Conservation (phyloP, 2,329 filamentous ascomycete species). For the Balansia obtecta region DNA sequence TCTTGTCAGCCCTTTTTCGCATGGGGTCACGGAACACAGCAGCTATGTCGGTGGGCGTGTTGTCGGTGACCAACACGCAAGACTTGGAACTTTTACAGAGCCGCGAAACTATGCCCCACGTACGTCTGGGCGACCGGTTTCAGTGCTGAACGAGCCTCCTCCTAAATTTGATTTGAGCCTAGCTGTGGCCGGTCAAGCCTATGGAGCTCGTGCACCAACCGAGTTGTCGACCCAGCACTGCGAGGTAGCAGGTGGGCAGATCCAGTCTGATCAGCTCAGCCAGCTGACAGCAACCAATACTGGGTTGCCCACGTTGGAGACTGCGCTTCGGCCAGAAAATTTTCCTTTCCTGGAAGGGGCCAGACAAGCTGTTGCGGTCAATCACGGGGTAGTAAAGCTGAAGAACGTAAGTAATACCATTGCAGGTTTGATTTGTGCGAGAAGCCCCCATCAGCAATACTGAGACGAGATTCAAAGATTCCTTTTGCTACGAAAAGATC, state of each 20-base stretch:
- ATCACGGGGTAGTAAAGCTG: conserved; percentile 35
- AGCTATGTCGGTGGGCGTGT: conserved; percentile 1
- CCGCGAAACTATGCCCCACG: conserved; percentile 30
- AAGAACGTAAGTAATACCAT: conserved; percentile 31
- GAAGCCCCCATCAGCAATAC: not conserved
- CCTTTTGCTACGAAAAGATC: conserved; percentile 40
- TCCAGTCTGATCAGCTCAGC: conserved; percentile 24
- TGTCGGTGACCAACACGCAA: conserved; percentile 6
- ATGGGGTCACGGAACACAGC: not conserved
- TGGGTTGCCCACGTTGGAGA: conserved; percentile 21
- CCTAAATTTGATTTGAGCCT: conserved; percentile 23
- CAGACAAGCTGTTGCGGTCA: conserved; percentile 16
- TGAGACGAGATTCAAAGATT: conserved; percentile 29
- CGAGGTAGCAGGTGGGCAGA: not conserved
- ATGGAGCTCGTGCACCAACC: not conserved
- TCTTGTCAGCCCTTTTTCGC: conserved; percentile 1
- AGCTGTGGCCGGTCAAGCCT: not conserved
- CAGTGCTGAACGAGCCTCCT: conserved; percentile 17
- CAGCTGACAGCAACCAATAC: conserved; percentile 20
- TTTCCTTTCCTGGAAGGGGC: conserved; percentile 36
- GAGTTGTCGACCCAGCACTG: not conserved
- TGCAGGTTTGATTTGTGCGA: too few species aligned
- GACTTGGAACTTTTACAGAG: conserved; percentile 20
- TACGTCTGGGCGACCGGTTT: conserved; percentile 13
- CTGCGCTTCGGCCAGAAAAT: conserved; percentile 24